Evolutionary conservation across 345 rosid species (phyloP).

Genomic region (Corchorus capsularis): DNA sequence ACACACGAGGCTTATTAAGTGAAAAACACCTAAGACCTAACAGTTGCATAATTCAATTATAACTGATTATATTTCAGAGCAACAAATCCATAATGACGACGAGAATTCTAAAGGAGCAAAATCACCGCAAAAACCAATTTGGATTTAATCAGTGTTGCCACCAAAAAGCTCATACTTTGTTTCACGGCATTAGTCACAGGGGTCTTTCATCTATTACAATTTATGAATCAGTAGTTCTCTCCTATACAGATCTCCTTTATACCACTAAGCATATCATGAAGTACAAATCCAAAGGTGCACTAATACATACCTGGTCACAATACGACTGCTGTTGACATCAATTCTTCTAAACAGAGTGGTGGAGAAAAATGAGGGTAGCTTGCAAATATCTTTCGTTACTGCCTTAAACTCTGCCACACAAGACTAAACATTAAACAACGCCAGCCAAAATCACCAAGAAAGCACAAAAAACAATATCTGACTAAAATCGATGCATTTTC

Average conservation of each 20-base stretch:
- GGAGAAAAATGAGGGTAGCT: constrained; percentile 83
- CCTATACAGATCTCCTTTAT: not conserved
- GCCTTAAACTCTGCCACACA: constrained; percentile 66
- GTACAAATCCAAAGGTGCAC: not conserved
- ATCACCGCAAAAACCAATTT: not conserved
- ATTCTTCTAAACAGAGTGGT: constrained; percentile 64
- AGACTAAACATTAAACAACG: not conserved
- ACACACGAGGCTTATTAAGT: not conserved
- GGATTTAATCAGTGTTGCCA: not conserved
- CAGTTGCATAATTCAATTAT: not conserved
- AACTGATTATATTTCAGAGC: not conserved
- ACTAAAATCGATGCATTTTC: not conserved
- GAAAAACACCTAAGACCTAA: not conserved
- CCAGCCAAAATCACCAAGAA: constrained; percentile 26
- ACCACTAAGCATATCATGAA: not conserved
- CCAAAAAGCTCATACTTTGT: not conserved
- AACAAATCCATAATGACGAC: not conserved
- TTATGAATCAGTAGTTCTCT: not conserved
- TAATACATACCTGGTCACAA: constrained; percentile 64
- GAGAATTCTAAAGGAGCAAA: not conserved
- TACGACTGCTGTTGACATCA: constrained; percentile 53
- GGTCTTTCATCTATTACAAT: not conserved
- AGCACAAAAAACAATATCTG: not conserved
- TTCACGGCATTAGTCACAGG: constrained; percentile 3
- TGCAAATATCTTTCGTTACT: constrained; percentile 74